A percentile compares a stretch with the other conserved stretches of the same genome.
Conservation (phyloP, 2,329 filamentous ascomycete genomes). For the Ceratocystis destructans region DNA sequence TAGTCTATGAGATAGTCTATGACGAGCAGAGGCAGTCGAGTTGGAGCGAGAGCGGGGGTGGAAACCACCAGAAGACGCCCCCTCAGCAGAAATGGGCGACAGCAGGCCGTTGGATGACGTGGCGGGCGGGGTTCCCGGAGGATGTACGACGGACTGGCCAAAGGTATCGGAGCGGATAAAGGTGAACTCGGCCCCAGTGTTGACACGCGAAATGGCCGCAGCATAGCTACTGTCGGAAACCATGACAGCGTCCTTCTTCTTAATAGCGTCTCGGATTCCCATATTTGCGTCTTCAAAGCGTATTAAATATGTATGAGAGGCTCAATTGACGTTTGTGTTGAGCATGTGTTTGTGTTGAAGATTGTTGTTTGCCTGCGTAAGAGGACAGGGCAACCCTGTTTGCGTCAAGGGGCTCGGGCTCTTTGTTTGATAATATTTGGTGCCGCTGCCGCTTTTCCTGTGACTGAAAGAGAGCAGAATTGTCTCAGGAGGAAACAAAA, state of each 20-base stretch:
- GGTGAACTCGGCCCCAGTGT: conserved; percentile 51
- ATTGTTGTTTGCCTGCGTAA: background rate
- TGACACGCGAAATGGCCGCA: conserved; percentile 28
- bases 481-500: background rate
- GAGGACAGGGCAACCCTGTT: background rate
- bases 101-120: conserved; percentile 13
- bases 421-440: background rate
- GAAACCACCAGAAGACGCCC: conserved; percentile 10
- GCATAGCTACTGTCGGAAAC: conserved; percentile 26
- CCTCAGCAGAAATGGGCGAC: conserved; percentile 12
- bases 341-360: background rate
- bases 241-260: conserved; percentile 38
- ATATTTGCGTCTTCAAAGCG: conserved; percentile 25
- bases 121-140: conserved; percentile 34
- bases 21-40: conserved; percentile 33
- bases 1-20: conserved; percentile 54
- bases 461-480: background rate
- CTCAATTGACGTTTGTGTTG: background rate
- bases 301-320: background rate
- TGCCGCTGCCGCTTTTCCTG: background rate
- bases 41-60: conserved; percentile 31
- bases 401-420: background rate
- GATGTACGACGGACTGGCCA: conserved; percentile 63
- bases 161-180: conserved; percentile 76
- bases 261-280: conserved; percentile 40